Base-by-base conservation (phyloP, 768 basidiomycete species). In the Rhizopogon vesiculosus region DNA sequence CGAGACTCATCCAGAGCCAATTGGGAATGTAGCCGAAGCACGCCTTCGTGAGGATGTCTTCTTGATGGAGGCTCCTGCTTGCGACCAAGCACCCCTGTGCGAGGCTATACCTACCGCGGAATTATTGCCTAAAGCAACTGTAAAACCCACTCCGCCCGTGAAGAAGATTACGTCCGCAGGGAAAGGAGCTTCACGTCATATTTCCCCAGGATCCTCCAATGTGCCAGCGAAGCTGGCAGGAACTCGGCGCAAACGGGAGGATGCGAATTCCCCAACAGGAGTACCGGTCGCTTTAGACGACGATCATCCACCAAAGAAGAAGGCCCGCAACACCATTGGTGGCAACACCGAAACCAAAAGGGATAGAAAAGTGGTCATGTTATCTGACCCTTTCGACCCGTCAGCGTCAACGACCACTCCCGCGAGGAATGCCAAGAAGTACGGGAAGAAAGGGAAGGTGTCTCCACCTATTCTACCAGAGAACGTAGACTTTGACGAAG, bases 401-500 rank as follows among this genome's bases (percentile, higher is more conserved):
- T 25, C 25, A 25, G 25, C 25, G 7, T 43, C 56, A 10, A 52
- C 60, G 7, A 46, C 29, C 18, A 49, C 56, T 25, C 39, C 56
- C 46, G 29, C 38, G 9, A 63, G 54, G 4, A 53, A 57, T 29
- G 58, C 61, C 3, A 76, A 69, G 54, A 73, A 67, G 56, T 69
- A 67, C 56, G 64, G 64, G 3, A 72, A 67, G 58, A 72, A 71
- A 59, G 66, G 61, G 16, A 69, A 70, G 38, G 60, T 61, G 25
- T 68, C 74, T 6, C 72, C 75, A 29, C 66, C 73, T 18, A 42
- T 40, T 3, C 53, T 54, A 16, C 46, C 50, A 2, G 55, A 53
- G 5, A 42, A 35, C 18, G 53, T 71, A 38, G 66, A 75, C 54
- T 70, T 68, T 40, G 72, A 75, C 45, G 68, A 69, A 45, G 63